These are phyloP conservation scores for Mucor saturninus DNA, from an alignment of 371 early-diverging fungal species.

Conservation along the genomic window DNA sequence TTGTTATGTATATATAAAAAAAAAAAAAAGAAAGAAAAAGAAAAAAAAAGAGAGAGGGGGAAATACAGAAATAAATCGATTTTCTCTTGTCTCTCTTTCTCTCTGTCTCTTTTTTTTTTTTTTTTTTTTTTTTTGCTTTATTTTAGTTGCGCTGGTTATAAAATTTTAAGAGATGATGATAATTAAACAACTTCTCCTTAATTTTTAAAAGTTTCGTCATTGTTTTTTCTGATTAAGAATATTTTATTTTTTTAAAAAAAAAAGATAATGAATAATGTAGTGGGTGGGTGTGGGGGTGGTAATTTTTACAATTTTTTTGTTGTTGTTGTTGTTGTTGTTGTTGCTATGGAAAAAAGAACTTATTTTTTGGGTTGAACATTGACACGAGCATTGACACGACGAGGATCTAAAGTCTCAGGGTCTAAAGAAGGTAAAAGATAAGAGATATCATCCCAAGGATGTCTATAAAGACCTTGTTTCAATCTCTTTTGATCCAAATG, in stretches of 20 bases:
- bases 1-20: neutral
- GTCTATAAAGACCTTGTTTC: constrained; percentile 97
- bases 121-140: too few species aligned
- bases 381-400: constrained; percentile 56
- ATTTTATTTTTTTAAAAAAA: neutral
- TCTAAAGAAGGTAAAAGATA: constrained; percentile 76
- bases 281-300: neutral
- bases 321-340: too few species aligned
- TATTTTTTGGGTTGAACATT: constrained; percentile 44
- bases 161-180: too few species aligned
- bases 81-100: too few species aligned
- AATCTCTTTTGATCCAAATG: constrained; percentile 97
- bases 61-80: too few species aligned
- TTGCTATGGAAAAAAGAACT: neutral
- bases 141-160: too few species aligned
- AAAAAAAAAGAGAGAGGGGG: too few species aligned
- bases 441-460: constrained; percentile 98
- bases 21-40: too few species aligned
- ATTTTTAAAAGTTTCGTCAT: neutral
- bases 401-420: constrained; percentile 54
- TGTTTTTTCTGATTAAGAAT: neutral
- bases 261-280: constrained; percentile 2
- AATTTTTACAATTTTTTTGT: neutral
- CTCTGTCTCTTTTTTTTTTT: too few species aligned
- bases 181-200: neutral